Base-by-base conservation (phyloP, 2,329 filamentous ascomycete genomes). In the Aspergillus carbonarius region DNA sequence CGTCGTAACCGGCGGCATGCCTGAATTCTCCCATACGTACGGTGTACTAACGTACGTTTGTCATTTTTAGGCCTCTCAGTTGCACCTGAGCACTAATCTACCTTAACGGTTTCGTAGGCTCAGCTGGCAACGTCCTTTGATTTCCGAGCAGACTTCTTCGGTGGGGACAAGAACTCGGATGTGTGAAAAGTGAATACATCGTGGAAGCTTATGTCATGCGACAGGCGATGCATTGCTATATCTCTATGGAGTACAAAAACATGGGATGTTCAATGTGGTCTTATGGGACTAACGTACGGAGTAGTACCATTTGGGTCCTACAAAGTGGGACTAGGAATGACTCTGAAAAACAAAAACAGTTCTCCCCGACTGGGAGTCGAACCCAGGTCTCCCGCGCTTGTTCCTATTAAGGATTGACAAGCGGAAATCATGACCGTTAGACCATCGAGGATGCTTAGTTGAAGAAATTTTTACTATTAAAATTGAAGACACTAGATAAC, bases 401-500 rank as follows among this genome's bases (percentile, higher is more conserved):
- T 54, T 54, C 51, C 51, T 32, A 7, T 34, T 9, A n/a, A 32
- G 51, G 51, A 54, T 54, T 54, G 51, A 54, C 51, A 54, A 54
- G 51, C 51, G 51, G 51, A 54, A 54, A 54, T 54, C 51, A 54
- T 54, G 51, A 54, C 51, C 51, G 51, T 54, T 54, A 54, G 51
- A 54, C 51, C 51, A 54, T 54, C 51, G 37, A 54, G 51, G 51
- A 54, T 20, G 12, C 20, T 20, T 8, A 20, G 2, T 15, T 54
- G 5, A 32, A 18, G 10, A 5, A 2, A 3, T 1, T 1, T 10
- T 35, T 8, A 18, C 7, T 8, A 13, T 34, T 50, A n/a, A n/a
- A n/a, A n/a, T n/a, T n/a, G n/a, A n/a, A n/a, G n/a, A n/a, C n/a
- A n/a, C n/a, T n/a, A n/a, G n/a, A n/a, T n/a, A n/a, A n/a, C n/a